phyloP scores from a whole-genome alignment of 2,329 filamentous ascomycete genomes.

The Ceratocystis colombiana region DNA sequence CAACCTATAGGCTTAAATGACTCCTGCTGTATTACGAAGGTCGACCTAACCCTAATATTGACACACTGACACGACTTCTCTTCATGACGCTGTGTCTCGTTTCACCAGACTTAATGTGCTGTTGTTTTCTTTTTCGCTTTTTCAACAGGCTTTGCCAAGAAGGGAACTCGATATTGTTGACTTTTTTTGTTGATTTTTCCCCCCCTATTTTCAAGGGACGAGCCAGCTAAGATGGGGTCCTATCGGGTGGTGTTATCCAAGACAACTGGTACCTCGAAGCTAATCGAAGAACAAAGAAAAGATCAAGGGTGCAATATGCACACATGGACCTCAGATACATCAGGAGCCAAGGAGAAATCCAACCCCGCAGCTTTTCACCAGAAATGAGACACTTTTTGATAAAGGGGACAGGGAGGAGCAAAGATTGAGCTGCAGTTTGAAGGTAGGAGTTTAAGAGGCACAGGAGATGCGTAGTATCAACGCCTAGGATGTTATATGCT shows the following conservation, averaged over 20 bases:
- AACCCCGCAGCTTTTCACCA: not conserved
- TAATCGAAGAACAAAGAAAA: not conserved
- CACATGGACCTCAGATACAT: not conserved
- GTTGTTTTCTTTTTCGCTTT: not conserved
- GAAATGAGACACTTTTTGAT: conserved; percentile 8
- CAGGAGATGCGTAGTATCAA: not conserved
- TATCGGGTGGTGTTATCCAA: too few species aligned
- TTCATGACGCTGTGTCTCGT: not conserved
- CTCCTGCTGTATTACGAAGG: too few species aligned
- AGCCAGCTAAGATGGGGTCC: not conserved
- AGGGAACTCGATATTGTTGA: too few species aligned
- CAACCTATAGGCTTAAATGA: too few species aligned
- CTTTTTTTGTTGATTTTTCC: not conserved
- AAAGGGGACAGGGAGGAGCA: not conserved
- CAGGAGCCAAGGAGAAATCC: not conserved
- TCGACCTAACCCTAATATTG: not conserved
- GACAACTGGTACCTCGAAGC: not conserved
- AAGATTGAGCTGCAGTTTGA: not conserved
- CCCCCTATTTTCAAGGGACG: not conserved
- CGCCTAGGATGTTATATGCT: not conserved
- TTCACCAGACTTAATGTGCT: not conserved
- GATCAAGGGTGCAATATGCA: not conserved
- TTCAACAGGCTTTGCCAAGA: not conserved
- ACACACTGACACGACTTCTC: not conserved
- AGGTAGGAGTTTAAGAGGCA: not conserved